Conservation (phyloP, 1,284 basidiomycete genomes). For the Nidula niveotomentosa region DNA sequence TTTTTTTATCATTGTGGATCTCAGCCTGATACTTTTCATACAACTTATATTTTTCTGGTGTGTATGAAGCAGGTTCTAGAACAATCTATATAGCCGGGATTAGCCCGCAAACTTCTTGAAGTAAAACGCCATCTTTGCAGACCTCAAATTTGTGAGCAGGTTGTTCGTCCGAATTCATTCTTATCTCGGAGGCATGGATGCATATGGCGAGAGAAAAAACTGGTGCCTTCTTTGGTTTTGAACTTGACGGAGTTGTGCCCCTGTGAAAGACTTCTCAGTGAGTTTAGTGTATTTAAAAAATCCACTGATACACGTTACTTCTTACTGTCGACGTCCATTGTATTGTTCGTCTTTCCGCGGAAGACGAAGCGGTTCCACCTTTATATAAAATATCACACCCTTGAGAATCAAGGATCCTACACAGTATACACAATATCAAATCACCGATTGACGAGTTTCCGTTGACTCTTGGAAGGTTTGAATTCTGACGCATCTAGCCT, state of each 20-base stretch:
- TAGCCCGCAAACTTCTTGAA: too few relatives aligned
- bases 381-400: too few relatives aligned
- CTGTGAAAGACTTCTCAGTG: background rate
- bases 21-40: slow-evolving; percentile 76
- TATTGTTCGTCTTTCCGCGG: slow-evolving; percentile 41
- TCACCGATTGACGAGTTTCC: slow-evolving; percentile 73
- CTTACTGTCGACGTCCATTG: slow-evolving; percentile 20
- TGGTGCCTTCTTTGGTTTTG: background rate
- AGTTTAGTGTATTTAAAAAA: background rate
- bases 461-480: slow-evolving; percentile 75
- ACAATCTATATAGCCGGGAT: slow-evolving; percentile 47
- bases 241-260: background rate
- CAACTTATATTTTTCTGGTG: slow-evolving; percentile 78
- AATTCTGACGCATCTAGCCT: slow-evolving; percentile 70
- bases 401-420: too few relatives aligned
- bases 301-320: slow-evolving; percentile 7
- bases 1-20: slow-evolving; percentile 73
- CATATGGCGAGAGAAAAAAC: background rate
- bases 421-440: too few relatives aligned
- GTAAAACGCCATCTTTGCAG: slow-evolving; percentile 3
- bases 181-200: slow-evolving; percentile 39
- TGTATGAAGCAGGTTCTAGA: slow-evolving; percentile 75
- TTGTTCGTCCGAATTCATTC: slow-evolving; percentile 21
- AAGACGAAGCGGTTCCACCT: slow-evolving; percentile 80
- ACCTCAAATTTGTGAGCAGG: slow-evolving; percentile 54